Base-by-base conservation (phyloP, 352 stramenopile genomes). In the Phytophthora pluvialis region DNA sequence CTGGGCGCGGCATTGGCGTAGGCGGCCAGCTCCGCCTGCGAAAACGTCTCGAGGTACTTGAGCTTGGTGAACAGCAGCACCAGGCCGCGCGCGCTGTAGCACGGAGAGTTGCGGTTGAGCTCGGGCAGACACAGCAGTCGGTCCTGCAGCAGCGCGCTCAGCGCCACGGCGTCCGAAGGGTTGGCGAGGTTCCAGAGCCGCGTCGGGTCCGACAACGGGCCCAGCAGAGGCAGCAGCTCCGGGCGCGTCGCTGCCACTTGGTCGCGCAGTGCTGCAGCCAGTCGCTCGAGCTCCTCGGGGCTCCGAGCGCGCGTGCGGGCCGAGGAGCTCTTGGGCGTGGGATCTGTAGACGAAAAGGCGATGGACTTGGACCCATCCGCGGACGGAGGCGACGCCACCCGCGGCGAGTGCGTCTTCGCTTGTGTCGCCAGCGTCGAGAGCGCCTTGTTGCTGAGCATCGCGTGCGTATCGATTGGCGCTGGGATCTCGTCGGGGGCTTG, bases 51-150 rank as follows among this genome's bases (percentile, higher is more conserved):
- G 12, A 95, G 69, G 67, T 95, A 95, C 55, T 87, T 83, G 55
- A 93, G 73, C 65, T 95, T 95, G 28, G 84, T 95, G 64, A 89
- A 95, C 28, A 93, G 79, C 65, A 93, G 67, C 57, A 95, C 81
- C 43, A 95, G 84, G 31, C 72, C 79, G 12, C 86, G 83, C 16
- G 86, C 86, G 43, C 76, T 93, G 72, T 92, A 92, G 73, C 83
- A 92, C 26, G 86, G 83, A 28, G 86, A 92, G 70, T 79, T 89
- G 57, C 81, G 86, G 70, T 92, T 93, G 36, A 92, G 69, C 58
- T 92, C 86, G 1, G 83, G 84, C 10, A 92, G 70, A 54, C 81
- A 89, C 28, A 95, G 62, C 59, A 93, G 55, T 16, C 83, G 83
- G 35, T 91, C 86, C 32, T 95, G 86, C 40, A 95, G 64, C 42